Conservation (phyloP, 371 early-diverging fungal genomes). For the Gilbertella persicaria region DNA sequence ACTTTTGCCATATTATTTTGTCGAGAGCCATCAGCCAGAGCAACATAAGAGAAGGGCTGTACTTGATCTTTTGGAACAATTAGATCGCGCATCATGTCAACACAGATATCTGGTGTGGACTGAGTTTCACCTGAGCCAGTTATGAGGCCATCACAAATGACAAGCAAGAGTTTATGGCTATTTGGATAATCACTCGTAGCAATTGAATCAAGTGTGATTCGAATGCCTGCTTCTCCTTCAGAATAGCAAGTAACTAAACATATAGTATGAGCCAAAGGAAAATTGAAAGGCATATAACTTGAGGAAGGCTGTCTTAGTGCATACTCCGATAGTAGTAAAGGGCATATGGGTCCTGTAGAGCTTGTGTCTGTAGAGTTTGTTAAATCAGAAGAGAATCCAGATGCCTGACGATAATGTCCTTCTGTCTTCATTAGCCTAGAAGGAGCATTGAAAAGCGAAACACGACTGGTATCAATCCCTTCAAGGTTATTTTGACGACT, state of each 20-base stretch:
- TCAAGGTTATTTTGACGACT: slow-evolving; percentile 14
- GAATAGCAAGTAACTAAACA: slow-evolving; percentile 89
- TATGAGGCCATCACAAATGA: slow-evolving; percentile 89
- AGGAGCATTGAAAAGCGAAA: too few species aligned
- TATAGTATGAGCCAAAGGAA: slow-evolving; percentile 71
- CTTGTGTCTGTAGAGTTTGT: slow-evolving; percentile 16
- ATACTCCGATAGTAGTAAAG: slow-evolving; percentile 41
- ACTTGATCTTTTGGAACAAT: slow-evolving; percentile 67
- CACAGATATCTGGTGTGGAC: slow-evolving; percentile 82
- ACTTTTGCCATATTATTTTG: slow-evolving; percentile 96
- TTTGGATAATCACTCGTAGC: slow-evolving; percentile 87
- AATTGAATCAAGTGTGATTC: slow-evolving; percentile 94
- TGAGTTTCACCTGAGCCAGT: slow-evolving; percentile 75
- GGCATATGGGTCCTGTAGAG: slow-evolving; percentile 23
- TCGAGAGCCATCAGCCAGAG: slow-evolving; percentile 91
- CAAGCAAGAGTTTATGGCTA: slow-evolving; percentile 87
- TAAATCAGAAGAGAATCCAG: slow-evolving; percentile 28
- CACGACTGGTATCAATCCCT: slow-evolving; percentile 10
- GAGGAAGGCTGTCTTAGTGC: slow-evolving; percentile 49
- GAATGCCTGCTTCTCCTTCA: slow-evolving; percentile 88
- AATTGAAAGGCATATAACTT: slow-evolving; percentile 67
- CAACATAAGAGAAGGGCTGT: slow-evolving; percentile 80
- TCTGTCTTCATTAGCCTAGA: too few species aligned
- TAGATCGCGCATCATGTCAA: slow-evolving; percentile 83
- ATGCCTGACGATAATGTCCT: too few species aligned